Conservation (phyloP, 768 basidiomycete species). For the Naganishia antarctica region DNA sequence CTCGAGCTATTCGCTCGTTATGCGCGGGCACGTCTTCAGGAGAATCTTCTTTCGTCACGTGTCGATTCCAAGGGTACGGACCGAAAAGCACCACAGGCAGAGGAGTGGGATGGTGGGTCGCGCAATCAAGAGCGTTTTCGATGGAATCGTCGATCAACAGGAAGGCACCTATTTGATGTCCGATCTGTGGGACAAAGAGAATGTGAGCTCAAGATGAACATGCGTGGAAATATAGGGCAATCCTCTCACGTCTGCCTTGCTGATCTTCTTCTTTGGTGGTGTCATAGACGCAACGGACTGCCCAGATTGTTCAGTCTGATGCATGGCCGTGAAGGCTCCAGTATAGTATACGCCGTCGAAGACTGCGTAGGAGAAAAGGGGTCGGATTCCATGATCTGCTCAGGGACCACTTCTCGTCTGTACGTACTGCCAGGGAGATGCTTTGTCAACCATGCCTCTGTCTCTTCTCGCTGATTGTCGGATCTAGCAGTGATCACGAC, state of each 20-base stretch:
- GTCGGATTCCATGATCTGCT: background rate
- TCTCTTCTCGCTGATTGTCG: constrained; percentile 57
- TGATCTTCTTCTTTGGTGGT: constrained; percentile 53
- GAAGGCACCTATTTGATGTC: constrained; percentile 60
- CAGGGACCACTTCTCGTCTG: background rate
- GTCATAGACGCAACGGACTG: background rate
- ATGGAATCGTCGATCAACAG: constrained; percentile 74
- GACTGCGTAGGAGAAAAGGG: constrained; percentile 29
- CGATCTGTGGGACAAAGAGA: constrained; percentile 59
- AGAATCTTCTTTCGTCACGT: constrained; percentile 48
- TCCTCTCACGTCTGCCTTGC: constrained; percentile 72
- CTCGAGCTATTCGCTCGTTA: constrained; percentile 27
- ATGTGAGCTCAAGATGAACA: too few relatives aligned
- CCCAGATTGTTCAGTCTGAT: constrained; percentile 12
- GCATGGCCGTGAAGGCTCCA: constrained; percentile 58
- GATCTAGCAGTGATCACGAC: constrained; percentile 72
- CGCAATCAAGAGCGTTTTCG: constrained; percentile 68
- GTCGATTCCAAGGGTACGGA: constrained; percentile 68
- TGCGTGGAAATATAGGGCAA: too few relatives aligned
- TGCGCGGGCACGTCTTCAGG: constrained; percentile 40
- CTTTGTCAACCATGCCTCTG: constrained; percentile 63
- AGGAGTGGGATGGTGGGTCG: constrained; percentile 52
- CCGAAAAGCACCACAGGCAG: constrained; percentile 69
- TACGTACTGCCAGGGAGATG: constrained; percentile 59
- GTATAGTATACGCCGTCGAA: constrained; percentile 59